A percentile compares a stretch with the other conserved stretches of the same genome.
These are phyloP conservation scores for Arxiozyma slooffiae DNA, from an alignment of 1,139 yeast genomes.

Conservation along the genomic window DNA sequence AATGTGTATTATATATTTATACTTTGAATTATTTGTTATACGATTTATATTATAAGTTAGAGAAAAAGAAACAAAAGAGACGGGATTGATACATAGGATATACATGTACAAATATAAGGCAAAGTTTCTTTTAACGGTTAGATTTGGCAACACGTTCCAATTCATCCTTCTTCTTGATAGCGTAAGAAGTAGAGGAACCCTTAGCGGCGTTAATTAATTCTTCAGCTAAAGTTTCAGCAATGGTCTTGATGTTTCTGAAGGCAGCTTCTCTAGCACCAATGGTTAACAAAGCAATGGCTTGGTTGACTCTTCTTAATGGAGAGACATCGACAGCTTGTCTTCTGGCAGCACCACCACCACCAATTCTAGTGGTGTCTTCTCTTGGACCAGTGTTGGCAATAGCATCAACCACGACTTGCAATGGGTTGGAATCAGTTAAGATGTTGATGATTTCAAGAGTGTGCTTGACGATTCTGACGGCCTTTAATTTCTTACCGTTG, in stretches of 20 bases:
- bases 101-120: constrained; percentile 3
- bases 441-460: constrained; percentile 96
- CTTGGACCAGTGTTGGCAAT: constrained; percentile 99
- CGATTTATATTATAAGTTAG: neutral
- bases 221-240: constrained; percentile 99
- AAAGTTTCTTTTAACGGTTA: constrained; percentile 73
- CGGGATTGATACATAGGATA: constrained; percentile 1
- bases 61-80: neutral
- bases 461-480: constrained; percentile 99
- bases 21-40: neutral
- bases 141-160: constrained; percentile 99
- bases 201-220: constrained; percentile 99
- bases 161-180: constrained; percentile 99
- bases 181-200: constrained; percentile 99
- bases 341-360: constrained; percentile 99
- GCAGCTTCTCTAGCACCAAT: constrained; percentile 99
- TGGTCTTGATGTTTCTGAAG: constrained; percentile 99
- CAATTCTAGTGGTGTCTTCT: constrained; percentile 99
- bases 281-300: constrained; percentile 95
- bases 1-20: neutral
- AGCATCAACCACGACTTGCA: constrained; percentile 98
- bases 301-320: constrained; percentile 99
- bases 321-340: constrained; percentile 99
- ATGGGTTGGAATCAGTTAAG: constrained; percentile 98
- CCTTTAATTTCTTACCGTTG: constrained; percentile 99